Evolutionary conservation across 1,284 basidiomycete genomes (phyloP).

Genomic region (Fomitiporia mediterranea): DNA sequence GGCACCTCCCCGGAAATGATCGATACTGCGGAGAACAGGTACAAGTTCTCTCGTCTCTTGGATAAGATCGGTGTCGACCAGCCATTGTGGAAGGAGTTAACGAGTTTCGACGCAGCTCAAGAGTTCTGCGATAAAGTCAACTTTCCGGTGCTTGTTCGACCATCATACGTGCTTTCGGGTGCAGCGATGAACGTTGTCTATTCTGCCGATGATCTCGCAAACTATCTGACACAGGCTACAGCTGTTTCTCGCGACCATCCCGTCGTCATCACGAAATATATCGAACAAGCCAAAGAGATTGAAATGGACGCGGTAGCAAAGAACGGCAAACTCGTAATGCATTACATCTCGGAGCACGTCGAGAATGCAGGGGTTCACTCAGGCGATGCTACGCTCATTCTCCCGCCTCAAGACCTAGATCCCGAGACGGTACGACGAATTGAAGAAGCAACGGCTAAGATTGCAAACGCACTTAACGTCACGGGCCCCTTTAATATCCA

Average conservation of each 20-base stretch:
- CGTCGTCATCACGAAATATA: constrained; percentile 98
- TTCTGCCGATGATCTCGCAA: constrained; percentile 84
- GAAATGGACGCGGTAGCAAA: constrained; percentile 99
- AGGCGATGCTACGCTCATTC: constrained; percentile 95
- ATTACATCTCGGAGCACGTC: constrained; percentile 99
- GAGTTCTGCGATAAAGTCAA: constrained; percentile 87
- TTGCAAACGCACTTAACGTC: constrained; percentile 96
- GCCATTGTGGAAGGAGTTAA: constrained; percentile 95
- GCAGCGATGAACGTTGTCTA: constrained; percentile 99
- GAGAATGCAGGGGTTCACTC: constrained; percentile 99
- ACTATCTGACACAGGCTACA: constrained; percentile 93
- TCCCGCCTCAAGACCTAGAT: constrained; percentile 97
- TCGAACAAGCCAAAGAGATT: constrained; percentile 99
- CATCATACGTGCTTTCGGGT: constrained; percentile 96
- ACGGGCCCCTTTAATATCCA: constrained; percentile 99
- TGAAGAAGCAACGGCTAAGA: constrained; percentile 95
- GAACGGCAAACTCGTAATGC: constrained; percentile 98
- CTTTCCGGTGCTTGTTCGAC: constrained; percentile 94
- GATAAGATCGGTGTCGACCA: constrained; percentile 99
- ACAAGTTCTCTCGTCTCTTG: constrained; percentile 97
- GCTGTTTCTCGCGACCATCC: constrained; percentile 97
- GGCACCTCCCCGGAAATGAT: constrained; percentile 99
- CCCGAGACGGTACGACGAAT: constrained; percentile 95
- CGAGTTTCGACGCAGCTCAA: constrained; percentile 85
- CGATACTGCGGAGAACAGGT: constrained; percentile 97